Conservation (phyloP, 2,329 filamentous ascomycete genomes). For the Ophiostoma tasmaniense region DNA sequence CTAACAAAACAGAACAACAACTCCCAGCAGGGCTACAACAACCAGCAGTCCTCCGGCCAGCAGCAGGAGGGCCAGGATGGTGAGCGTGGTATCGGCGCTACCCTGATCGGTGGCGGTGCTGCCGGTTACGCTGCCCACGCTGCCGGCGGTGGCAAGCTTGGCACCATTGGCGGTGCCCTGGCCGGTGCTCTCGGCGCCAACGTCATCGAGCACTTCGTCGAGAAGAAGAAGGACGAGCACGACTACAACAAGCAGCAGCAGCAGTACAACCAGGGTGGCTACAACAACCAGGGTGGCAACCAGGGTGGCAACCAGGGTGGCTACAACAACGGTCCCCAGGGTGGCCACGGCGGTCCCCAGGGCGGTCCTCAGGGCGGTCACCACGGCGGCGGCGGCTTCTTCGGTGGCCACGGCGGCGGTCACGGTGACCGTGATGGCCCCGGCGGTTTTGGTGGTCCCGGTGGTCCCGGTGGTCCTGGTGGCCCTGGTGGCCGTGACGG, state of each 20-base stretch:
- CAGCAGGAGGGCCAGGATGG: slow-evolving; percentile 6
- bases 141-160: slow-evolving; percentile 43
- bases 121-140: slow-evolving; percentile 48
- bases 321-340: neutral
- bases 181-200: slow-evolving; percentile 50
- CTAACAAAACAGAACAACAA: neutral
- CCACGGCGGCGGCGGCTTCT: neutral
- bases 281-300: neutral
- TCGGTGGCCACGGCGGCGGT: neutral
- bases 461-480: neutral
- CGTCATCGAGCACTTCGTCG: slow-evolving; percentile 34
- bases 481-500: neutral
- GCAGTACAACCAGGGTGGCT: neutral
- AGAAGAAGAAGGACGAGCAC: slow-evolving; percentile 19
- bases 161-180: slow-evolving; percentile 42
- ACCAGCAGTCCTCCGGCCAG: neutral
- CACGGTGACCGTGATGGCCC: neutral
- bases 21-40: neutral
- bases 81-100: slow-evolving; percentile 49
- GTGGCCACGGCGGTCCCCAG: neutral
- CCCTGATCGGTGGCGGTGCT: slow-evolving; percentile 43
- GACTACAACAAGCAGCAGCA: slow-evolving; percentile 9
- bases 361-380: neutral
- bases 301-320: neutral
- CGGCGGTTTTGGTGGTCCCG: slow-evolving; percentile 6